phyloP scores from a whole-genome alignment of 345 rosid genomes.

The Boechera divaricarpa region DNA sequence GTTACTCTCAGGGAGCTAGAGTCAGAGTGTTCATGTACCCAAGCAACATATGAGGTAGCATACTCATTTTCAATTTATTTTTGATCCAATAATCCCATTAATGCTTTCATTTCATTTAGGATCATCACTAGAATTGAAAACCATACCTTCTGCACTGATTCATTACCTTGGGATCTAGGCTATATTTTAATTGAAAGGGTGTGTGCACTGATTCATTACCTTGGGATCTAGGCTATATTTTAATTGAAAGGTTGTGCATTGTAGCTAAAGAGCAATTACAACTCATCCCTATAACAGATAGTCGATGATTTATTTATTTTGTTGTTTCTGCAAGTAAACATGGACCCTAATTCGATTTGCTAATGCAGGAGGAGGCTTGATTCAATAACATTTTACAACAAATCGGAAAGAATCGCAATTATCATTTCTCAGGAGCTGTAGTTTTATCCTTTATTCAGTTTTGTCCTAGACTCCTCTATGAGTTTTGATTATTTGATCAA shows the following conservation, averaged over 20 bases:
- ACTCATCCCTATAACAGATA: too few species aligned
- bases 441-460: slow-evolving; percentile 27
- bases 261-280: background rate
- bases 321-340: background rate
- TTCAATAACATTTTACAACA: slow-evolving; percentile 23
- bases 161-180: background rate
- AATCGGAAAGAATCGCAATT: slow-evolving; percentile 18
- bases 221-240: too few species aligned
- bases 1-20: slow-evolving; percentile 61
- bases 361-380: slow-evolving; percentile 30
- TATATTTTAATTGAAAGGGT: background rate
- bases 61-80: background rate
- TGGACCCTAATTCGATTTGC: background rate
- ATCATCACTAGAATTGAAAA: background rate
- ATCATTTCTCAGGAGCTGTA: slow-evolving; percentile 22
- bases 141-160: background rate
- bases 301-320: background rate
- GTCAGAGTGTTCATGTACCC: slow-evolving; percentile 98
- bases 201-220: background rate
- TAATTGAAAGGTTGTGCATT: background rate
- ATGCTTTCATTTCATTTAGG: background rate
- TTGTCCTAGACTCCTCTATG: slow-evolving; percentile 23
- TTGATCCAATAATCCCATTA: background rate
- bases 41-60: slow-evolving; percentile 81
- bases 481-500: slow-evolving; percentile 18